phyloP scores from a whole-genome alignment of 768 basidiomycete genomes.

The Lentinula detonsa region DNA sequence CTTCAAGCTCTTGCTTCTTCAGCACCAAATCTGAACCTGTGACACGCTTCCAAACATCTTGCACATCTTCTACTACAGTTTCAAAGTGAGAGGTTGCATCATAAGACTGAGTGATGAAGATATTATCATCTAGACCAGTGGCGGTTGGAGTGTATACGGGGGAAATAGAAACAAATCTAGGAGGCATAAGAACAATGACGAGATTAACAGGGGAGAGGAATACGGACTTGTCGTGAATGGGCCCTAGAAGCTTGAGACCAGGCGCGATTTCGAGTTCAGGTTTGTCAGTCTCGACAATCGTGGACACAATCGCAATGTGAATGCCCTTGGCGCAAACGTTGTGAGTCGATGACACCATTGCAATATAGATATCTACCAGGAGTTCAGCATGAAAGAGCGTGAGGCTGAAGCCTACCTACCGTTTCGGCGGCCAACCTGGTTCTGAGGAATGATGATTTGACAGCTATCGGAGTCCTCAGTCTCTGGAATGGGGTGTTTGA shows the following conservation, averaged over 20 bases:
- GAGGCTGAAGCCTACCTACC: constrained; percentile 43
- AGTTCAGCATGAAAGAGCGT: not conserved
- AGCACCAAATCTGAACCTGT: constrained; percentile 72
- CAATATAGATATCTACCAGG: constrained; percentile 90
- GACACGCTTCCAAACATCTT: constrained; percentile 92
- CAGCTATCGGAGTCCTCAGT: constrained; percentile 94
- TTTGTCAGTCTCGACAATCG: constrained; percentile 90
- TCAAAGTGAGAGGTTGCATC: constrained; percentile 99
- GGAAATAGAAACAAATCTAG: constrained; percentile 85
- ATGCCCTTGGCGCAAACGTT: constrained; percentile 96
- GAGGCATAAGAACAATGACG: not conserved
- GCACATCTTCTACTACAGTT: constrained; percentile 96
- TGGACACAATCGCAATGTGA: constrained; percentile 96
- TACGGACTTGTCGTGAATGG: constrained; percentile 87
- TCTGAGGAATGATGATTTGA: constrained; percentile 98
- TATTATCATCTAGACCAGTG: constrained; percentile 75
- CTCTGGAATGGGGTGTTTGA: constrained; percentile 97
- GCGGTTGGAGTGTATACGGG: constrained; percentile 88
- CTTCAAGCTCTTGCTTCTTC: constrained; percentile 80
- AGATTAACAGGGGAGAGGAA: not conserved
- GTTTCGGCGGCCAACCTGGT: constrained; percentile 89
- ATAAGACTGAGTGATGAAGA: constrained; percentile 97
- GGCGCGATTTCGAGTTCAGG: constrained; percentile 93
- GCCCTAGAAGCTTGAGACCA: constrained; percentile 85
- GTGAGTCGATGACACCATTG: constrained; percentile 94